Base-by-base conservation (phyloP, 2,329 filamentous ascomycete genomes). In the Drechslera avenae region DNA sequence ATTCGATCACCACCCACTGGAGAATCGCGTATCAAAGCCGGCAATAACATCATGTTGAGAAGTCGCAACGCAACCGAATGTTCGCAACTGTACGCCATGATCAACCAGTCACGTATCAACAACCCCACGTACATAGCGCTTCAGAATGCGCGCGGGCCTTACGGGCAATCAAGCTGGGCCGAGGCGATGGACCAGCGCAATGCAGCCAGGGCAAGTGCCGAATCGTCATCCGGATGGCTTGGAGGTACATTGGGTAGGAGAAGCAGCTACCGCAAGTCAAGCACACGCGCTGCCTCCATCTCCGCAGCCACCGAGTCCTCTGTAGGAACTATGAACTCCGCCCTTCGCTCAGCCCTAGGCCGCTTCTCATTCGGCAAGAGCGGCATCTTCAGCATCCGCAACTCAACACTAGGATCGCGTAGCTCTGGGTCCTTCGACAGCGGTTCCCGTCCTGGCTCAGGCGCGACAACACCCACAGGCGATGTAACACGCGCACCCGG, bases 21-120 rank as follows among this genome's bases (percentile, higher is more conserved):
- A 28, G 84, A 89, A 56, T 91, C 89, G 4, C 84, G 85, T 62
- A 82, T 96, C 49, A 83, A 80, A 52, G 82, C 87, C 10, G 74
- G 76, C 37, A 87, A 86, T 63, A 94, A 95, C 69, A 90, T 96
- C 76, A 93, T 95, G 79, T 94, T 97, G 82, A 88, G 94, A 34
- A 90, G 90, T 39, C 80, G 87, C 34, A 89, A 83, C 39, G 81
- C 86, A 2, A 82, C 85, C 35, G 93, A 97, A 55, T 95, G 92
- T 67, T 86, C 89, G 59, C 82, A 83, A 30, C 80, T 99, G 4
- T 99, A 97, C 74, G 83, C 83, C 66, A 84, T 93, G 35, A 92
- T 97, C 55, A 95, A 97, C 73, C 83, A 89, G 54, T 87, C 92
- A 16, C 88, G 94, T 39, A 89, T 96, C 70, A 90, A 96, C 75